Evolutionary conservation across 2,329 filamentous ascomycete genomes (phyloP).

Genomic region (Grosmannia clavigera): DNA sequence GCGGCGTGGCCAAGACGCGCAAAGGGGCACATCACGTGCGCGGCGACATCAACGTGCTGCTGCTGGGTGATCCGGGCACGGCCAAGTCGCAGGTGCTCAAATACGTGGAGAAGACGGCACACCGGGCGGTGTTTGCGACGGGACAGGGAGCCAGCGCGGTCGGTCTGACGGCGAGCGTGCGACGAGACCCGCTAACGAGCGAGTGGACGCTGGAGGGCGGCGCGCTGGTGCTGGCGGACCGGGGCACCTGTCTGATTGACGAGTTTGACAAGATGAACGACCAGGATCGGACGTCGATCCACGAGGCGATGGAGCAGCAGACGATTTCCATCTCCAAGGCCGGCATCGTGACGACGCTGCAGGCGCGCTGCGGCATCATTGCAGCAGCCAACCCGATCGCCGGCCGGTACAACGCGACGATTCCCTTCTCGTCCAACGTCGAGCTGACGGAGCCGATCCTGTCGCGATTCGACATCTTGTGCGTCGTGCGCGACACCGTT

Average conservation of each 20-base stretch:
- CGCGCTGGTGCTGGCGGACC: conserved; percentile 86
- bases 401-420: conserved; percentile 90
- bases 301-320: conserved; percentile 99
- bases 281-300: conserved; percentile 92
- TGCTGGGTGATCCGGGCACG: conserved; percentile 93
- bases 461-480: conserved; percentile 95
- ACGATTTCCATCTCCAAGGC: conserved; percentile 99
- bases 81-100: conserved; percentile 97
- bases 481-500: conserved; percentile 89
- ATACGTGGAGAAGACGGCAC: conserved; percentile 94
- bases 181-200: conserved; percentile 84
- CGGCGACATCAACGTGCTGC: conserved; percentile 94
- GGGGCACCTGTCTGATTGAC: conserved; percentile 90
- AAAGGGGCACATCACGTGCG: conserved; percentile 81
- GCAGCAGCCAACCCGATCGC: conserved; percentile 94
- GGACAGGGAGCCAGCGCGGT: conserved; percentile 95
- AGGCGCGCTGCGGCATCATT: conserved; percentile 91
- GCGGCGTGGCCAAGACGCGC: conserved; percentile 84
- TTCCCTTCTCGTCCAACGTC: conserved; percentile 92
- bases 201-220: conserved; percentile 98
- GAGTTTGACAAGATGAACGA: conserved; percentile 99
- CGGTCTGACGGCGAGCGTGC: conserved; percentile 92
- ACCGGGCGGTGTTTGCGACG: conserved; percentile 92
- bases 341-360: conserved; percentile 92
- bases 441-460: conserved; percentile 94